Base-by-base conservation (phyloP, 2,329 filamentous ascomycete genomes). In the Colletotrichum tropicicola region DNA sequence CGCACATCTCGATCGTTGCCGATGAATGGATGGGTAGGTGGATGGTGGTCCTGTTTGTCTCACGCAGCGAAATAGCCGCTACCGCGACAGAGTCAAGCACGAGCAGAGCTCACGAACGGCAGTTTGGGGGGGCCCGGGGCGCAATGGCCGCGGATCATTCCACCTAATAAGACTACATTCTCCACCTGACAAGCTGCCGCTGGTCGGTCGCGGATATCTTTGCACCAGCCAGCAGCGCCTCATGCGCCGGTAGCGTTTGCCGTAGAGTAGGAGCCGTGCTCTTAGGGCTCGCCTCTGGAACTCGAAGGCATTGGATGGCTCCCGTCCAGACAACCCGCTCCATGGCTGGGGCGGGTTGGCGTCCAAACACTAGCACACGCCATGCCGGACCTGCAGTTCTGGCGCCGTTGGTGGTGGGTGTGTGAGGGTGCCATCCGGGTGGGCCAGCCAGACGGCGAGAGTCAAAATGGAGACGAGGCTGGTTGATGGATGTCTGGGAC, bases 81-180 rank as follows among this genome's bases (percentile, higher is more conserved):
- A 41, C 23, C n/a, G 25, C n/a, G 27, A 39, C 25, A 21, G 62
- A 56, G 17, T 30, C 27, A 45, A 32, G 27, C 9, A 35, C 17
- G 30, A 30, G 53, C 45, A 51, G 21, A 28, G 56, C 41, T 32
- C 41, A 54, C 17, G 62, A 62, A 64, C 63, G 59, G 53, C 32
- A 48, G 21, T 21, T 41, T 12, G 23, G 23, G 58, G 21, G 32
- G 32, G 23, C 17, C 7, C 13, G 5, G 45, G 32, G 23, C 52
- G 30, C 35, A 64, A 47, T 51, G 32, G 51, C n/a, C 59, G 58
- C 52, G 39, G 37, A 41, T 66, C 51, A 64, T 59, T 58, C 51
- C 49, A 56, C 32, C 27, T 66, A 66, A 66, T 64, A 48, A 64
- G 53, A 66, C 59, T 59, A 53, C 59, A 66, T 64, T 66, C 59